These are phyloP conservation scores for Solanum lycopersicoides DNA, from an alignment of 257 asterid genomes.

Conservation along the genomic window DNA sequence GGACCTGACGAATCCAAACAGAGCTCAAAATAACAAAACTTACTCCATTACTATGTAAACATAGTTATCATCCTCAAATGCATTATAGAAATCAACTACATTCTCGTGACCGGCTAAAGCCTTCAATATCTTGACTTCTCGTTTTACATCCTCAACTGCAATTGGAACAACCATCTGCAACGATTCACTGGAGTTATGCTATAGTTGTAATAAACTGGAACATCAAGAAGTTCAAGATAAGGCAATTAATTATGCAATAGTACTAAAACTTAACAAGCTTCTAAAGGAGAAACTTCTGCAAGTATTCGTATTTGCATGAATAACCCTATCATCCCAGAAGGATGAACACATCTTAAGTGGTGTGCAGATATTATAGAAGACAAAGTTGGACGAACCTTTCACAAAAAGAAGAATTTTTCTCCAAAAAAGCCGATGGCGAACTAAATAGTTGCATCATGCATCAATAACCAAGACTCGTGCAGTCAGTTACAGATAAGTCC, in stretches of 20 bases:
- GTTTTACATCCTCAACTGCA: conserved; percentile 82
- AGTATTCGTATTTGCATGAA: background rate
- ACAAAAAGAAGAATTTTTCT: background rate
- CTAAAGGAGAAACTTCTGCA: background rate
- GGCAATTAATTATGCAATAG: background rate
- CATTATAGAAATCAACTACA: conserved; percentile 68
- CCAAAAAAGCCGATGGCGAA: background rate
- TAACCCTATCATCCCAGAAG: background rate
- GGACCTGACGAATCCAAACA: background rate
- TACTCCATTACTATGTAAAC: conserved; percentile 90
- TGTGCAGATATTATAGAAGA: background rate
- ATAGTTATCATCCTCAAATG: conserved; percentile 63
- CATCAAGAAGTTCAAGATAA: background rate
- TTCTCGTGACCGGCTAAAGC: conserved; percentile 82
- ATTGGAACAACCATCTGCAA: conserved; percentile 76
- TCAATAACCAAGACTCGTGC: background rate
- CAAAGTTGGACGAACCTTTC: background rate
- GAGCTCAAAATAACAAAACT: conserved; percentile 7
- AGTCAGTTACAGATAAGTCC: background rate
- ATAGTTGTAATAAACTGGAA: background rate
- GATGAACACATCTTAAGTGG: background rate
- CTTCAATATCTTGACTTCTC: conserved; percentile 81
- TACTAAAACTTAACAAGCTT: background rate
- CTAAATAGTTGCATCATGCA: background rate
- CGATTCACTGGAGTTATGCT: background rate